Evolutionary conservation across 2,329 filamentous ascomycete genomes (phyloP).

Genomic region (Claviceps monticola): DNA sequence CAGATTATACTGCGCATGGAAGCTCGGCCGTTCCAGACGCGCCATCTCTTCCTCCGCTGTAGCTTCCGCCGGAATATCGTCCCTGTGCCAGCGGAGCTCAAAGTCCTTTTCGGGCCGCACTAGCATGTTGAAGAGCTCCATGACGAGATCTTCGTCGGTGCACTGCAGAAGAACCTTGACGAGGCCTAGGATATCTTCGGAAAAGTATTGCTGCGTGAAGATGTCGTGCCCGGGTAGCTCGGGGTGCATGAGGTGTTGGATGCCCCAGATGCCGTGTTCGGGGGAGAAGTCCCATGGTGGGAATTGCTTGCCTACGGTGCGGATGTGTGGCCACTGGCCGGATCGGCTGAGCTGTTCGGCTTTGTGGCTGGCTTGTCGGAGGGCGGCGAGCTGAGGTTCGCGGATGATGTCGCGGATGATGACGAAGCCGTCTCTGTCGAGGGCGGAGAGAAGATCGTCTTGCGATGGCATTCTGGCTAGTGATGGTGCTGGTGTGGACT

Average conservation of each 20-base stretch:
- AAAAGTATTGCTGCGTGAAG: conserved; percentile 63
- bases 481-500: not conserved
- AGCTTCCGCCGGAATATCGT: conserved; percentile 61
- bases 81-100: conserved; percentile 70
- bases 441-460: conserved; percentile 24
- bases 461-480: not conserved
- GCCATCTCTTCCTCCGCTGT: conserved; percentile 51
- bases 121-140: conserved; percentile 82
- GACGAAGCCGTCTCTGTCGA: conserved; percentile 64
- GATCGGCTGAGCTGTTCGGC: conserved; percentile 48
- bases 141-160: conserved; percentile 51
- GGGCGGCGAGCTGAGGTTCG: conserved; percentile 36
- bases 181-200: conserved; percentile 44
- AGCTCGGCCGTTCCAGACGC: conserved; percentile 45
- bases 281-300: conserved; percentile 61
- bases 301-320: conserved; percentile 81
- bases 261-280: conserved; percentile 66
- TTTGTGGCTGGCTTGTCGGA: conserved; percentile 45
- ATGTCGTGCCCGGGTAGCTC: conserved; percentile 44
- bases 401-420: conserved; percentile 52
- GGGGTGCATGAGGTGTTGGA: conserved; percentile 74
- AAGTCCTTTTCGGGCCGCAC: conserved; percentile 60
- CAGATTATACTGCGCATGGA: conserved; percentile 80
- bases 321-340: conserved; percentile 70
- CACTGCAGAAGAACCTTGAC: conserved; percentile 49